phyloP scores from a whole-genome alignment of 331 rosid genomes.

The Pyracantha coccinea region DNA sequence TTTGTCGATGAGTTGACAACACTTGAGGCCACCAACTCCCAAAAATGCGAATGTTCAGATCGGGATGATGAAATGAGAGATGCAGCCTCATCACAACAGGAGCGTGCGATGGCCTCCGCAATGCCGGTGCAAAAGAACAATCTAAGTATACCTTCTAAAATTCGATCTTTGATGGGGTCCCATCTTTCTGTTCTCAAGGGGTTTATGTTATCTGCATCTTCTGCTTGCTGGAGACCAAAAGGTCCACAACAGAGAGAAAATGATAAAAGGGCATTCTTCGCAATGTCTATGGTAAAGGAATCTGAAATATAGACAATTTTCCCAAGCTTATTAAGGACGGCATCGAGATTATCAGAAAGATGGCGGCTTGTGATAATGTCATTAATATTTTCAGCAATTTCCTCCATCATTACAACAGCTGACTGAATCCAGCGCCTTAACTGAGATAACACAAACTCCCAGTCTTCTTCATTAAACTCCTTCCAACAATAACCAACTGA shows the following conservation, averaged over 20 bases:
- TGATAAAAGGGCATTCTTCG: constrained; percentile 77
- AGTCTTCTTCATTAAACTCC: constrained; percentile 77
- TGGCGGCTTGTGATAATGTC: constrained; percentile 30
- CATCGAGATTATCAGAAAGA: constrained; percentile 32
- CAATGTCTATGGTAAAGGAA: constrained; percentile 46
- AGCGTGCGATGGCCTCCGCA: constrained; percentile 69
- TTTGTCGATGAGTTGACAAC: constrained; percentile 64
- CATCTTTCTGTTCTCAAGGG: constrained; percentile 41
- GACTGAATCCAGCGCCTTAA: constrained; percentile 84
- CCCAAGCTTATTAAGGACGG: constrained; percentile 29
- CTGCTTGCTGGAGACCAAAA: constrained; percentile 42
- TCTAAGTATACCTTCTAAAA: constrained; percentile 78
- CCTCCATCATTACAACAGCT: constrained; percentile 76
- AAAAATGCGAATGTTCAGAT: constrained; percentile 47
- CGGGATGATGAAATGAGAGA: constrained; percentile 55
- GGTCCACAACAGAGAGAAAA: constrained; percentile 55
- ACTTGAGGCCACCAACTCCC: constrained; percentile 76
- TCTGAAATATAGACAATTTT: constrained; percentile 49
- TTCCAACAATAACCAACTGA: constrained; percentile 86
- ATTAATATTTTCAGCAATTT: constrained; percentile 65
- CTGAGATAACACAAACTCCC: constrained; percentile 70
- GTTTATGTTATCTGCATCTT: constrained; percentile 29
- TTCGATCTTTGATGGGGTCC: constrained; percentile 63
- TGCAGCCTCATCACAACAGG: constrained; percentile 64
- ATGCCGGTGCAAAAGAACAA: constrained; percentile 84